Percentiles rank a stretch among this genome's conserved stretches.
These are phyloP conservation scores for Meredithiella fracta DNA, from an alignment of 2,329 filamentous ascomycete species.

Conservation along the genomic window DNA sequence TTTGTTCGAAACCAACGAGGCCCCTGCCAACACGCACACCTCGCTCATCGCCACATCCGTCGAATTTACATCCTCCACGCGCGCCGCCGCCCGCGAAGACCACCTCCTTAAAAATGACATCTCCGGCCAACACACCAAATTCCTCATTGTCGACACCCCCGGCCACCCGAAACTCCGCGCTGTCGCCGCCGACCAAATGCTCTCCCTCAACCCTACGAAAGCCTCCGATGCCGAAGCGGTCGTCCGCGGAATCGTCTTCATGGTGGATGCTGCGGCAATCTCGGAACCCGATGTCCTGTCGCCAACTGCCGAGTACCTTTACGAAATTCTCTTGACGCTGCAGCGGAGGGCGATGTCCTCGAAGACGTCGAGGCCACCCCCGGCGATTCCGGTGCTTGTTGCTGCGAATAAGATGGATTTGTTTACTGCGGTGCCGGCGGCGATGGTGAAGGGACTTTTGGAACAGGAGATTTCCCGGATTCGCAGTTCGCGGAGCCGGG, in stretches of 20 bases:
- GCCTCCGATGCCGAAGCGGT: conserved; percentile 23
- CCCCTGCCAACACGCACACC: conserved; percentile 35
- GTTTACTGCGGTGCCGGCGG: conserved; percentile 75
- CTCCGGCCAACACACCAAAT: conserved; percentile 45
- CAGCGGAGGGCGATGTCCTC: conserved; percentile 50
- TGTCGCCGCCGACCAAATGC: conserved; percentile 30
- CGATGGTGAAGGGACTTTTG: conserved; percentile 55
- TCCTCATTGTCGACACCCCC: conserved; percentile 73
- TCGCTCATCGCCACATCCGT: conserved; percentile 33
- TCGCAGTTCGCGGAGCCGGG: conserved; percentile 59
- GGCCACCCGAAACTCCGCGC: conserved; percentile 87
- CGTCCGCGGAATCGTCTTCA: conserved; percentile 62
- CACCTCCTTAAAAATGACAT: conserved; percentile 40
- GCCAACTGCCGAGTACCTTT: conserved; percentile 67
- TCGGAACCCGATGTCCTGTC: conserved; percentile 43
- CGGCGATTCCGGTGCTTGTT: conserved; percentile 57
- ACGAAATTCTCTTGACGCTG: conserved; percentile 70
- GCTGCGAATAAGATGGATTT: conserved; percentile 93
- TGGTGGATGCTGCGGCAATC: conserved; percentile 69
- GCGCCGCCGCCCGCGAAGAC: conserved; percentile 26
- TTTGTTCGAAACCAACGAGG: conserved; percentile 43
- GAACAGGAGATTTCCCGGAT: conserved; percentile 72
- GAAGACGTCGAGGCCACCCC: conserved; percentile 32
- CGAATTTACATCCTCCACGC: conserved; percentile 38
- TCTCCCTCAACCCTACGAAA: conserved; percentile 14